Evolutionary conservation across 495 filamentous ascomycete species (phyloP), one percentile per base, ranked within the genome.

Genomic region (Cercophora sp.): DNA sequence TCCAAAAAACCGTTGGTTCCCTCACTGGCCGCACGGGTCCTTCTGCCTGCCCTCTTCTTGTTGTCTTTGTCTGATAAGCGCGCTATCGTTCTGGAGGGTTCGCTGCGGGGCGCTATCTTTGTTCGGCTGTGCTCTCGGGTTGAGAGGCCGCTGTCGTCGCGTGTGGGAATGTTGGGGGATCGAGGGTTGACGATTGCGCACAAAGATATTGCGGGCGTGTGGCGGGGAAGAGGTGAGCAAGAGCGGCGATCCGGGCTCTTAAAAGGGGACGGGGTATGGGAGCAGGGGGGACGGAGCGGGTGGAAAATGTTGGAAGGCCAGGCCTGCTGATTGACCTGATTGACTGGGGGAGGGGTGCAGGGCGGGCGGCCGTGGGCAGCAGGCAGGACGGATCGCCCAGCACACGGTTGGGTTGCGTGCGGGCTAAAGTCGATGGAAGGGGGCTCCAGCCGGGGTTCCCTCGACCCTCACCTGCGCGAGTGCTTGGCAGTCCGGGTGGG

Each of bases 271-370:
- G 60, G 32, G 32, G 46, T 29, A 48, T 48, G 44, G 5, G 56
- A 40, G 25, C 48, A 49, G 54, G 56, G 51, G 61, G 59, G 32
- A 31, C 46, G 49, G 48, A 55, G 58, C 19, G 36, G 47, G 39
- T 54, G 57, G 60, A 58, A 64, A 60, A 58, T 65, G 60, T 54
- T 65, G 62, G 62, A 61, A 58, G 52, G 48, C 27, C 47, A 31
- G 29, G 36, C 10, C 46, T 16, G 46, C 46, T 43, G 40, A 43
- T 43, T 43, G 40, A 43, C 35, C 26, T 44, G 41, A 24, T 44
- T 25, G 41, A 27, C 44, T 55, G 18, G 46, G 35, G 39, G 37
- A 42, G 46, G 37, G 46, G 46, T 26, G 37, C 37, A 29, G 25
- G 44, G 27, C 11, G 42, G 24, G 27, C 29, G 29, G 24, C 34